Evolutionary conservation across 257 asterid genomes (phyloP), one percentile per base, ranked within the genome.

Genomic region (Leonotis leonurus): DNA sequence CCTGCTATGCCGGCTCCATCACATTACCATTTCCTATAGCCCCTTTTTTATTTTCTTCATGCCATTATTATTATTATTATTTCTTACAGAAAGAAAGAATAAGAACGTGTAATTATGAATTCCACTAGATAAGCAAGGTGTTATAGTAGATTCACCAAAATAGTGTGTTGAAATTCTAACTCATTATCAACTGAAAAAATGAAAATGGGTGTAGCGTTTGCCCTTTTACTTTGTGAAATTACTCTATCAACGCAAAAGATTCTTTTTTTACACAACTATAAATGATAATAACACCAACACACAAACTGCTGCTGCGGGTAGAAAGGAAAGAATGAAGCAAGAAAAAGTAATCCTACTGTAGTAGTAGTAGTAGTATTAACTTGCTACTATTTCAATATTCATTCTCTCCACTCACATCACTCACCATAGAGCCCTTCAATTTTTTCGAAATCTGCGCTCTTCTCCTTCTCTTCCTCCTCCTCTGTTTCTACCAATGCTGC

Each of bases 351-450:
- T 44, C 7, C 10, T 8, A 53, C 33, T 37, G 56, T 32, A 26
- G 72, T 4, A 67, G 56, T 4, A 16, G 4, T 12, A 40, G 7
- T 40, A 39, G n/a, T 11, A 12, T 39, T 39, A 11, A 33, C 1
- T 5, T n/a, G n/a, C n/a, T n/a, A n/a, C n/a, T n/a, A n/a, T n/a
- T 35, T 39, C 56, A 55, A 43, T 37, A 59, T 16, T 62, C 70
- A 50, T 17, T 60, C 67, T 48, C 67, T 37, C 56, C 50, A 48
- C 56, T 39, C 64, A 10, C 41, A 8, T 11, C 55, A 14, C 62
- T 48, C 7, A 16, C 41, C 44, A 40, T 67, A 55, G 67, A 73
- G 74, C 78, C 74, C 70, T 54, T 67, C 74, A 73, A 67, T 36
- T 3, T 20, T 25, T 36, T 54, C 4, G 60, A 56, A 44, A 56